Conservation (phyloP, 768 basidiomycete species). For the Tephrocybe sp. region DNA sequence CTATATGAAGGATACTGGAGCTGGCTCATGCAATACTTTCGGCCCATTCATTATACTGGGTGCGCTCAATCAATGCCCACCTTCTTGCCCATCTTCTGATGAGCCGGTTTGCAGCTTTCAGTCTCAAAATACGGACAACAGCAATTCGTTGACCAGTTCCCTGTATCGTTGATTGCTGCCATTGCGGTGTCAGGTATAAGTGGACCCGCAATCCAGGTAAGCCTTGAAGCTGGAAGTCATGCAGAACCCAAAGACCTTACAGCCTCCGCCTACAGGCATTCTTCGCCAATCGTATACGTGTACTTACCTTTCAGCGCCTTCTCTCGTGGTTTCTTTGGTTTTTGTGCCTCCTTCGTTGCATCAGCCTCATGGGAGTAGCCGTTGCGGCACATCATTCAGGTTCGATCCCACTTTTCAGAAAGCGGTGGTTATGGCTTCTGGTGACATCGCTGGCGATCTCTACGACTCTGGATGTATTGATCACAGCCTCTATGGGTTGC, state of each 20-base stretch:
- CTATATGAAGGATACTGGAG: neutral
- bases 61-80: neutral
- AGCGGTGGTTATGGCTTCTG: slow-evolving; percentile 10
- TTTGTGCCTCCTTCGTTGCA: slow-evolving; percentile 4
- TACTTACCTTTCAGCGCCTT: slow-evolving; percentile 1
- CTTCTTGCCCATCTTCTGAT: neutral
- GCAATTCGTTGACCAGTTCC: slow-evolving; percentile 1
- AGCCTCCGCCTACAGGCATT: slow-evolving; percentile 12
- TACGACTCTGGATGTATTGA: slow-evolving; percentile 11
- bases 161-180: neutral
- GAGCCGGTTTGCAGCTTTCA: slow-evolving; percentile 1
- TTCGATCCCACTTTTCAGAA: slow-evolving; percentile 5
- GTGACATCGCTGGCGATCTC: slow-evolving; percentile 9
- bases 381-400: neutral
- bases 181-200: slow-evolving; percentile 10
- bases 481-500: slow-evolving; percentile 6
- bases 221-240: neutral
- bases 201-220: slow-evolving; percentile 10
- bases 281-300: slow-evolving; percentile 15
- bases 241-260: neutral
- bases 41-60: neutral
- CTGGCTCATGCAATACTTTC: neutral
- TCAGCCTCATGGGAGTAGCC: slow-evolving; percentile 9
- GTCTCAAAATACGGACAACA: slow-evolving; percentile 12
- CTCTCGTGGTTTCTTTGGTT: slow-evolving; percentile 11